These are phyloP conservation scores for Boletellus sp. DNA, from an alignment of 768 basidiomycete genomes.

Conservation along the genomic window DNA sequence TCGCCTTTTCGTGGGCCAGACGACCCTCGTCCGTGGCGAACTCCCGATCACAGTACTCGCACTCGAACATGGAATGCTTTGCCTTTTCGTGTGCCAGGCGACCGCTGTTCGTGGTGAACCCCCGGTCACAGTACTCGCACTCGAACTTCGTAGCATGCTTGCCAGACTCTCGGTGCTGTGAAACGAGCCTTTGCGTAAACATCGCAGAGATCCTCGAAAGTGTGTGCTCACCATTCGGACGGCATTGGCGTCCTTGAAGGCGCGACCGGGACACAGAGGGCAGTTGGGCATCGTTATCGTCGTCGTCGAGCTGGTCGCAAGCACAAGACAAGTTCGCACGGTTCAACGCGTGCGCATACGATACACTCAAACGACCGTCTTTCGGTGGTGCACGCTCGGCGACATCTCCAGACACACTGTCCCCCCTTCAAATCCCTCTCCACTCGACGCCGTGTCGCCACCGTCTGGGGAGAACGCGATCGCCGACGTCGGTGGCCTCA, in stretches of 20 bases:
- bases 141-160: constrained; percentile 8
- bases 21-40: constrained; percentile 3
- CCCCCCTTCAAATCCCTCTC: background rate
- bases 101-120: background rate
- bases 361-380: too few species aligned
- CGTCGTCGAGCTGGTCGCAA: too few species aligned
- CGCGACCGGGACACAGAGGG: constrained; percentile 14
- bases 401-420: too few species aligned
- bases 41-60: background rate
- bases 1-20: constrained; percentile 7
- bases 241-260: constrained; percentile 10
- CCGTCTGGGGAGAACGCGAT: background rate
- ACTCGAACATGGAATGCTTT: background rate
- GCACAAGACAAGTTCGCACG: constrained; percentile 12
- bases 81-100: background rate
- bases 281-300: constrained; percentile 21
- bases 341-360: too few species aligned
- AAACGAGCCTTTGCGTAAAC: background rate
- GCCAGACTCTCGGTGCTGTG: constrained; percentile 12
- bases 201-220: background rate
- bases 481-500: background rate
- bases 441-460: too few species aligned
- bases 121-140: background rate
- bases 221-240: constrained; percentile 14
- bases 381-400: too few species aligned